phyloP scores from a whole-genome alignment of 2,329 filamentous ascomycete species.

The Sphaerulina musiva region DNA sequence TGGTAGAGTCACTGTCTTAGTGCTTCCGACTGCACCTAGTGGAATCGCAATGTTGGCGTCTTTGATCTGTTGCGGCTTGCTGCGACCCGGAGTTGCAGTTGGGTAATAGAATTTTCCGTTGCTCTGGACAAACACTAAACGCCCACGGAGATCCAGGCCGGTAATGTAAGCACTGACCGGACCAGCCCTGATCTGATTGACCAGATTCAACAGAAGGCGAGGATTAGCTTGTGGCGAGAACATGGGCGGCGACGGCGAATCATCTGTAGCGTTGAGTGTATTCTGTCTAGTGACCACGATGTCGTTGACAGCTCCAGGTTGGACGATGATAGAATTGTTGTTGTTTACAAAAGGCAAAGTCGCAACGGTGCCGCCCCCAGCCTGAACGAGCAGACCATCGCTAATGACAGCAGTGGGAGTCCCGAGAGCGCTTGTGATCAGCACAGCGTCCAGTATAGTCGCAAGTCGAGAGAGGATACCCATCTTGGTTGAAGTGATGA shows the following conservation, averaged over 20 bases:
- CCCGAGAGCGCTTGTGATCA: background rate
- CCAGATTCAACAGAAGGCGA: conserved; percentile 24
- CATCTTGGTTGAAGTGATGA: background rate
- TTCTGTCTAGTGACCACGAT: conserved; percentile 26
- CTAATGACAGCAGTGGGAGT: background rate
- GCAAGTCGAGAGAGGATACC: background rate
- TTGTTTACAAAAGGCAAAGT: too few species aligned
- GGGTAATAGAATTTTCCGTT: conserved; percentile 41
- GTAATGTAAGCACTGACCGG: conserved; percentile 42
- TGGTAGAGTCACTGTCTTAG: conserved; percentile 37
- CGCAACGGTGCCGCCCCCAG: too few species aligned
- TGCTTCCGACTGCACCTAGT: conserved; percentile 35
- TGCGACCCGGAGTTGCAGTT: conserved; percentile 27
- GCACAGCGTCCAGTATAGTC: background rate
- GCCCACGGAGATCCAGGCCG: conserved; percentile 37
- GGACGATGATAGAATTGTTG: conserved; percentile 16
- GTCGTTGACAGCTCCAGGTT: conserved; percentile 20
- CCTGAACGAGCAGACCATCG: too few species aligned
- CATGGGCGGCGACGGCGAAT: background rate
- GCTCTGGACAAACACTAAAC: conserved; percentile 39
- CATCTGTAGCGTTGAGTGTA: conserved; percentile 25
- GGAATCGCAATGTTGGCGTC: conserved; percentile 37
- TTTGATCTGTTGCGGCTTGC: conserved; percentile 32
- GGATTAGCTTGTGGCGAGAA: background rate
- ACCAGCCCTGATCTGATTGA: conserved; percentile 39